phyloP scores from a whole-genome alignment of 177 flowering plant species.

The Vitis hybrid region DNA sequence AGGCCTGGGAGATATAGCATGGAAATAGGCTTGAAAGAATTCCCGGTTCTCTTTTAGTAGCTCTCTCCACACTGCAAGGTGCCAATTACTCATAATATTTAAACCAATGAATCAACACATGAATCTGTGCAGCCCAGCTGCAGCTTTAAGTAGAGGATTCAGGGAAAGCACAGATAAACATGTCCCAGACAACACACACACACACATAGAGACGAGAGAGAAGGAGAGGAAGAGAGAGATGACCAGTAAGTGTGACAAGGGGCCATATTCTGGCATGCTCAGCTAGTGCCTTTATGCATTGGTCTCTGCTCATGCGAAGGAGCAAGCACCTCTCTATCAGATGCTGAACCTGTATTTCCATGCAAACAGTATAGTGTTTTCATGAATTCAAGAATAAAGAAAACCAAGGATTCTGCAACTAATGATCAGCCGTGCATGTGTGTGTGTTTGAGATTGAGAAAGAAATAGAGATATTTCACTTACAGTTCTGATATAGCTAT shows the following conservation, averaged over 20 bases:
- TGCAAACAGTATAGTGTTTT: neutral
- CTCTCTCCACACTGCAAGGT: constrained; percentile 76
- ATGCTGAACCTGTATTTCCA: constrained; percentile 66
- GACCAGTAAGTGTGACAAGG: constrained; percentile 69
- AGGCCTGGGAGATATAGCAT: constrained; percentile 37
- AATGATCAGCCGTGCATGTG: too few relatives aligned
- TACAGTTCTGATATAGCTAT: constrained; percentile 67
- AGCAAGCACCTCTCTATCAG: constrained; percentile 84
- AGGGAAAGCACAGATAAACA: too few relatives aligned
- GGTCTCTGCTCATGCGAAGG: constrained; percentile 64
- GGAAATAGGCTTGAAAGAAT: constrained; percentile 67
- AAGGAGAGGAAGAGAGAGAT: neutral
- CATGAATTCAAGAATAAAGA: neutral
- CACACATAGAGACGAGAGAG: neutral
- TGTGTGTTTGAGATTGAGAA: neutral
- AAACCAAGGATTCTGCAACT: too few relatives aligned
- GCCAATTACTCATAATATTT: neutral
- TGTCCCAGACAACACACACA: too few relatives aligned
- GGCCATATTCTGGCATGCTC: constrained; percentile 66
- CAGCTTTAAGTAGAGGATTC: too few relatives aligned
- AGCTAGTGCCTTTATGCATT: constrained; percentile 66
- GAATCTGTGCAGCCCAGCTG: too few relatives aligned
- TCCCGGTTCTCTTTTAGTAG: constrained; percentile 67
- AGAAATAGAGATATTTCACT: neutral
- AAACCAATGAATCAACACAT: neutral